Conservation (phyloP, 225 moss, liverwort and hornwort species). For the Polytrichum commune region DNA sequence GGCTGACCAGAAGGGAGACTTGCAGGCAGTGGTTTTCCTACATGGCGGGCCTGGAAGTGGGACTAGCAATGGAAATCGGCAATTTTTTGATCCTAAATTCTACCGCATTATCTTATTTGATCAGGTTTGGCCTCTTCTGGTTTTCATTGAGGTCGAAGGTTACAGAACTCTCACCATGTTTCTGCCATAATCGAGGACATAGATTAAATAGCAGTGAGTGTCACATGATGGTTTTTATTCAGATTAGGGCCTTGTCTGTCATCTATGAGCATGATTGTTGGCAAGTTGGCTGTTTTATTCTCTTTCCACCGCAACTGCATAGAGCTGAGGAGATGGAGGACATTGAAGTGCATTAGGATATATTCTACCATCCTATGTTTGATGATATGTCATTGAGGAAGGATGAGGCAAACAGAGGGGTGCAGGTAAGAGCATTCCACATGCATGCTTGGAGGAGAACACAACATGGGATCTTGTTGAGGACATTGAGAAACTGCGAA, state of each 20-base stretch:
- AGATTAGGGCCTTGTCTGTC: too few species aligned
- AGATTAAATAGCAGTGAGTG: too few species aligned
- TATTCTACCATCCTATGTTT: not conserved
- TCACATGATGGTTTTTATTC: too few species aligned
- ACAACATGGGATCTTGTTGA: constrained; percentile 81
- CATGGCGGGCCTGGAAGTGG: constrained; percentile 88
- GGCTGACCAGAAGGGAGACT: not conserved
- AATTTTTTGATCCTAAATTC: constrained; percentile 73
- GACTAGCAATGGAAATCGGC: constrained; percentile 63
- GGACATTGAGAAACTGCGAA: constrained; percentile 64
- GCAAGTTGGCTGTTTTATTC: too few species aligned
- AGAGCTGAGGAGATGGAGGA: not conserved
- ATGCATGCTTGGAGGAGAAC: constrained; percentile 71
- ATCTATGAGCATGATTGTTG: too few species aligned
- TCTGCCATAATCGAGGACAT: too few species aligned
- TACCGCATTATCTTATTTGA: constrained; percentile 81
- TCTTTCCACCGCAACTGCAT: too few species aligned
- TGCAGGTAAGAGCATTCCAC: constrained; percentile 82
- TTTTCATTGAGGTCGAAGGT: not conserved
- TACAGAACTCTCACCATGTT: too few species aligned
- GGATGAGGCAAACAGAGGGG: constrained; percentile 42
- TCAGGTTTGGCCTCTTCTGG: constrained; percentile 41
- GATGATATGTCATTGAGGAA: not conserved
- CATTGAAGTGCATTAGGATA: not conserved
- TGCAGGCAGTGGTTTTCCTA: constrained; percentile 80